Percentiles rank a stretch among this genome's conserved stretches.
Conservation (phyloP, 768 basidiomycete genomes). For the Botryobasidium botryosum region DNA sequence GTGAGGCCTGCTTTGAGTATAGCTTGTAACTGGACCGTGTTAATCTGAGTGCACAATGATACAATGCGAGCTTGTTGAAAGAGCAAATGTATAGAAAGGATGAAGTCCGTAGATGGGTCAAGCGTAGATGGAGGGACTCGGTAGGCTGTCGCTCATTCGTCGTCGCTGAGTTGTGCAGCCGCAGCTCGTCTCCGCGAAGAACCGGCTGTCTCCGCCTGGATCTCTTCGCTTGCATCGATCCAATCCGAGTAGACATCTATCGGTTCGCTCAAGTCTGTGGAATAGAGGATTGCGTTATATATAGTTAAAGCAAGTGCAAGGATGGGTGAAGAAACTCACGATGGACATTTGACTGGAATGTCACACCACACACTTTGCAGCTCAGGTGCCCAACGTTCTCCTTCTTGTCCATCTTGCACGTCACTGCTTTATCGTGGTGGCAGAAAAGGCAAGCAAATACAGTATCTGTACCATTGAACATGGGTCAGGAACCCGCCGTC, state of each 20-base stretch:
- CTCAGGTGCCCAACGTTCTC: constrained; percentile 66
- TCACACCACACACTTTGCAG: constrained; percentile 74
- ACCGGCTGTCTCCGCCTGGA: neutral
- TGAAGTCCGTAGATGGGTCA: too few relatives aligned
- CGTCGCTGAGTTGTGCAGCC: neutral
- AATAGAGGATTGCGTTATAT: constrained; percentile 1
- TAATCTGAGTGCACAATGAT: too few relatives aligned
- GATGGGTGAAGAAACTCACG: constrained; percentile 31
- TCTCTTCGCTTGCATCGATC: constrained; percentile 28
- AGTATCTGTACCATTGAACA: too few relatives aligned
- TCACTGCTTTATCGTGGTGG: constrained; percentile 79
- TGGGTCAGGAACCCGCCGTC: neutral
- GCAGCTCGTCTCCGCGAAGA: too few relatives aligned
- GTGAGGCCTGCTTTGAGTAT: too few relatives aligned
- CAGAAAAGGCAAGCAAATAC: constrained; percentile 79
- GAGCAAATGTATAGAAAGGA: too few relatives aligned
- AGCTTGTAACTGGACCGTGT: too few relatives aligned
- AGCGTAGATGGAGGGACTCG: too few relatives aligned
- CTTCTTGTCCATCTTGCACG: constrained; percentile 70
- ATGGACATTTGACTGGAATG: constrained; percentile 75
- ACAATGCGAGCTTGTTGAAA: too few relatives aligned
- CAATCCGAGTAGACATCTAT: constrained; percentile 85
- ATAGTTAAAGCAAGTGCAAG: too few relatives aligned
- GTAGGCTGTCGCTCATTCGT: too few relatives aligned
- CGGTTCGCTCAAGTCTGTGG: constrained; percentile 67